Evolutionary conservation across 116 monocot species (phyloP), one percentile per base, ranked within the genome.

Genomic region (Dioscorea cayenensis): DNA sequence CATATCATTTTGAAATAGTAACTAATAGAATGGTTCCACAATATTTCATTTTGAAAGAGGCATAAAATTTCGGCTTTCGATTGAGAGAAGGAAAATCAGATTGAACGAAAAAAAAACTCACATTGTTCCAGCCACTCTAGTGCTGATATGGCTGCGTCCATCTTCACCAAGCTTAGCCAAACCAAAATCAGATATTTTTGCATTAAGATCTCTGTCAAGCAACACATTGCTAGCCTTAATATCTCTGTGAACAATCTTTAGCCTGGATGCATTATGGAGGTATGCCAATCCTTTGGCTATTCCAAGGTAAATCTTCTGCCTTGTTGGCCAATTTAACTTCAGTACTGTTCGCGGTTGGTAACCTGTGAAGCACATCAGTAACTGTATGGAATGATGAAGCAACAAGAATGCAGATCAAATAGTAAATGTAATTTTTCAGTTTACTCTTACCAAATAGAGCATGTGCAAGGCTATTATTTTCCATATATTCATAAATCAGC

Each of bases 131-230:
- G 90, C 90, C 14, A 90, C 29, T 73, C 72, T 71, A 64, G 90
- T 90, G 75, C 86, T 90, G 68, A 90, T 80, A 38, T 90, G 84
- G 20, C 63, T 86, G 48, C 75, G 72, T 10, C 78, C 89, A 16
- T 86, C 89, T 51, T 90, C 86, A 70, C 78, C 28, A 13, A 90
- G 82, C 67, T 90, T 90, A 21, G 90, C 90, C 28, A 90, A 60
- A 36, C 90, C 90, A 82, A 90, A 90, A 51, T 90, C 90, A 7
- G 90, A 86, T 73, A 90, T 90, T 67, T 90, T 90, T 18, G 91
- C 84, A 77, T 75, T 87, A 18, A 82, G 76, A 78, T 83, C 36
- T 51, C 65, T 81, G 70, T 87, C 91, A 64, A 91, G 87, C 66
- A 87, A 62, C 17, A 91, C 75, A 83, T 91, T 87, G 35, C 82